A percentile compares a stretch with the other conserved stretches of the same genome.
phyloP scores from a whole-genome alignment of 768 basidiomycete genomes.

The Leccinum rimulosum region DNA sequence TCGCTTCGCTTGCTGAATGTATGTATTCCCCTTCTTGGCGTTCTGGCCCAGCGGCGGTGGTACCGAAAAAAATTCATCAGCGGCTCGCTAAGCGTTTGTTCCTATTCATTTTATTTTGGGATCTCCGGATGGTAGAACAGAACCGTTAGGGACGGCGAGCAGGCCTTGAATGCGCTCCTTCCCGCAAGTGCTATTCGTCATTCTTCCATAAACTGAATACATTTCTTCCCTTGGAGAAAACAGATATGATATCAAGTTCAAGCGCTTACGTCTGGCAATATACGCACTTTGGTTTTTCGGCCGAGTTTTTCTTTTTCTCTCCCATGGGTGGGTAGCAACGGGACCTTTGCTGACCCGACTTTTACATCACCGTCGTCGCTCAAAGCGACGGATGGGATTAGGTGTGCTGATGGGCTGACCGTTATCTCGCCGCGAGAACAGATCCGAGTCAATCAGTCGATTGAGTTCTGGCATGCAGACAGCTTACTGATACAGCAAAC shows the following conservation, averaged over 20 bases:
- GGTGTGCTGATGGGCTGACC: neutral
- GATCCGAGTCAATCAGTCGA: neutral
- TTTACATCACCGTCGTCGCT: conserved; percentile 10
- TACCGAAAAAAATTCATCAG: conserved; percentile 1
- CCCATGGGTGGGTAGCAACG: conserved; percentile 2
- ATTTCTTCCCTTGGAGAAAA: neutral
- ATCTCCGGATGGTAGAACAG: conserved; percentile 11
- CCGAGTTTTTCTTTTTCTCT: neutral
- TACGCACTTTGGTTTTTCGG: conserved; percentile 12
- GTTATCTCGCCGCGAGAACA: neutral
- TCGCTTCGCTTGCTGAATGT: neutral
- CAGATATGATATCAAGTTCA: neutral
- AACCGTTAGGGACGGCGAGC: conserved; percentile 2
- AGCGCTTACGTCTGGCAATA: conserved; percentile 24
- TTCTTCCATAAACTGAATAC: conserved; percentile 10
- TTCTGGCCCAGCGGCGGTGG: neutral
- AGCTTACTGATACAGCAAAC: neutral
- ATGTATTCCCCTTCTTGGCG: neutral
- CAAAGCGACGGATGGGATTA: neutral
- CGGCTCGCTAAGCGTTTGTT: neutral
- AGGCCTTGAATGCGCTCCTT: conserved; percentile 10
- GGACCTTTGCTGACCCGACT: conserved; percentile 7
- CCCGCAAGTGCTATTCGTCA: conserved; percentile 10
- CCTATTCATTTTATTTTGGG: conserved; percentile 1
- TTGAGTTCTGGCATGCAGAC: conserved; percentile 4